These are phyloP conservation scores for Prosopis cineraria DNA, from an alignment of 306 rosid genomes.

Conservation along the genomic window DNA sequence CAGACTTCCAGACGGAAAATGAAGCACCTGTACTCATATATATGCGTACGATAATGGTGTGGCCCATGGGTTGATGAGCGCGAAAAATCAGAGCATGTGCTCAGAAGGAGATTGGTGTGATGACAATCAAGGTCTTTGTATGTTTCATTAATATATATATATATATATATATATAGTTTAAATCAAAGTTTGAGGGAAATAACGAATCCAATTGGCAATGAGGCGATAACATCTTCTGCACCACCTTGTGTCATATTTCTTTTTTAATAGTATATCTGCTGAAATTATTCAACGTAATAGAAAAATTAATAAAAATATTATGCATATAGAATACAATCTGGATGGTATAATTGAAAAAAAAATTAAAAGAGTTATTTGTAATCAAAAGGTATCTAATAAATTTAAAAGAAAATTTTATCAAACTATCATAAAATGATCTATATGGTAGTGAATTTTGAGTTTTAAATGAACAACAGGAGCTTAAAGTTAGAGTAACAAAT, in stretches of 20 bases:
- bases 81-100: not conserved
- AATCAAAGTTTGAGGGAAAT: not conserved
- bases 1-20: slow-evolving; percentile 18
- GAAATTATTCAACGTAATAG: not conserved
- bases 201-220: not conserved
- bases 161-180: not conserved
- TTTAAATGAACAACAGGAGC: too few relatives aligned
- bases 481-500: too few relatives aligned
- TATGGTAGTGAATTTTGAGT: too few relatives aligned
- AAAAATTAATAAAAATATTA: too few relatives aligned
- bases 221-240: not conserved
- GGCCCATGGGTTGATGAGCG: not conserved
- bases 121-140: not conserved
- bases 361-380: too few relatives aligned
- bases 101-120: not conserved
- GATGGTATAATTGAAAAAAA: too few relatives aligned
- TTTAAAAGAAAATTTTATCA: too few relatives aligned
- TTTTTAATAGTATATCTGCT: not conserved
- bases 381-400: too few relatives aligned
- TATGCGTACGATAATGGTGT: not conserved
- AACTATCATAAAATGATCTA: too few relatives aligned
- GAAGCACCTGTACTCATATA: slow-evolving; percentile 15
- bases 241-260: not conserved
- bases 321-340: too few relatives aligned
- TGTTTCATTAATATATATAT: not conserved